Conservation (phyloP, 495 filamentous ascomycete species). For the Pseudotulostoma volvatum region DNA sequence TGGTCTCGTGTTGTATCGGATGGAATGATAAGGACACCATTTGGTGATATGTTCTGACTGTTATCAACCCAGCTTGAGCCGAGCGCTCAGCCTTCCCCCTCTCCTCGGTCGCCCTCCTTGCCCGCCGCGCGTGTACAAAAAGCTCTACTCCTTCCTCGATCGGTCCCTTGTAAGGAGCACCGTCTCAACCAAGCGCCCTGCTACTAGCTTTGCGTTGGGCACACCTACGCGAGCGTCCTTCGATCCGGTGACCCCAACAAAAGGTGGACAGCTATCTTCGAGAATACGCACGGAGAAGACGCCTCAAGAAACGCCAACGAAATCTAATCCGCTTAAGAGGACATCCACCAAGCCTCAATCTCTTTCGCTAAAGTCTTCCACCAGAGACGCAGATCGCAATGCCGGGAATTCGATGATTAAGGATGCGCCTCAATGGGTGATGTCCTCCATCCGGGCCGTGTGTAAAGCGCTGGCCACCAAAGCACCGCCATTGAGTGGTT, state of each 20-base stretch:
- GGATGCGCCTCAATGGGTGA: constrained; percentile 47
- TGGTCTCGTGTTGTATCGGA: not conserved
- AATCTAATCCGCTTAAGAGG: constrained; percentile 24
- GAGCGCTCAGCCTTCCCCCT: constrained; percentile 65
- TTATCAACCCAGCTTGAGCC: constrained; percentile 50
- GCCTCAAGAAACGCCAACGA: constrained; percentile 28
- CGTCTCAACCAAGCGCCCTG: constrained; percentile 16
- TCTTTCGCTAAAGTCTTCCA: constrained; percentile 14
- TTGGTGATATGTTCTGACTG: constrained; percentile 6
- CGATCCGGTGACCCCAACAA: constrained; percentile 4
- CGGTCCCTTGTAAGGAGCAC: constrained; percentile 40
- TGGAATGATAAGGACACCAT: not conserved
- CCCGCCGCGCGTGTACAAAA: constrained; percentile 67
- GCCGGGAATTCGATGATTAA: constrained; percentile 19
- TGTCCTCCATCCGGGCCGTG: constrained; percentile 46
- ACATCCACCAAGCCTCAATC: constrained; percentile 8
- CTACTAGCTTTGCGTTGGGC: constrained; percentile 14
- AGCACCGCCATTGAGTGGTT: constrained; percentile 27
- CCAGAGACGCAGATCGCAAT: constrained; percentile 8
- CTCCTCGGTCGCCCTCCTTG: constrained; percentile 71
- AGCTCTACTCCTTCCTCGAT: constrained; percentile 67
- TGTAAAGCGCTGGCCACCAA: constrained; percentile 45
- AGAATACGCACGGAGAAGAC: constrained; percentile 18
- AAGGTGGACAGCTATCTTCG: constrained; percentile 17
- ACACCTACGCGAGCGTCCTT: constrained; percentile 17